Conservation (phyloP, 352 stramenopile species). For the Phytophthora pistaciae region DNA sequence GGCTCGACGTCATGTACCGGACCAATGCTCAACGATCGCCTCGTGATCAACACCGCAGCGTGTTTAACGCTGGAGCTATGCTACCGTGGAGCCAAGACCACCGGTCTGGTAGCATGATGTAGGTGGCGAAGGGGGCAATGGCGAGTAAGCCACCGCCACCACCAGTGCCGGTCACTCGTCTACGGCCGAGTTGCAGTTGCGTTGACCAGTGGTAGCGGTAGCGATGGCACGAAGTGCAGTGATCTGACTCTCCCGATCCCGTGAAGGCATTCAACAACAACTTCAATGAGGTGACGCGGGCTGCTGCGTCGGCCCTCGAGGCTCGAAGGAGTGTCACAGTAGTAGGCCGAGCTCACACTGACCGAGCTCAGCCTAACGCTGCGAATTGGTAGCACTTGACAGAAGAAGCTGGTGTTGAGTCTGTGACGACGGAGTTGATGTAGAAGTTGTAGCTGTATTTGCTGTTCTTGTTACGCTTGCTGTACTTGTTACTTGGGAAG, state of each 20-base stretch:
- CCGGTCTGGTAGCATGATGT: background rate
- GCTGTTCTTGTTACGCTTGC: background rate
- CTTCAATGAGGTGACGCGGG: background rate
- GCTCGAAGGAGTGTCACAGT: background rate
- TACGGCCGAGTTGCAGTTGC: background rate
- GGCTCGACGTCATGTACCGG: background rate
- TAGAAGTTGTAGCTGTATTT: background rate
- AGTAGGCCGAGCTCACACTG: constrained; percentile 5
- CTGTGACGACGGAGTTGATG: background rate
- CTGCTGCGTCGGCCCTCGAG: background rate
- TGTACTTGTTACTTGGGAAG: background rate
- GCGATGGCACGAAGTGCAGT: background rate
- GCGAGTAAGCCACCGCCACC: too few species aligned
- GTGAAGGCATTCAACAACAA: constrained; percentile 1
- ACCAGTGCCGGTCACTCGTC: background rate
- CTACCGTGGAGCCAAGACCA: background rate
- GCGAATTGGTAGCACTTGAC: constrained; percentile 8
- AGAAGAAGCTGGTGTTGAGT: background rate
- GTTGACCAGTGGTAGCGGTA: background rate
- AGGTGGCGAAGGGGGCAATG: background rate
- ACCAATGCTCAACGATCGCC: too few species aligned
- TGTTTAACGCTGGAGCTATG: background rate
- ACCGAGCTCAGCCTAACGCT: constrained; percentile 2
- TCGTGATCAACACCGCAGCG: too few species aligned
- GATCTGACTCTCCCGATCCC: background rate